Percentiles rank a stretch among this genome's conserved stretches.
These are phyloP conservation scores for Oryza rufipogon DNA, from an alignment of 176 grass and related monocot species.

Conservation along the genomic window DNA sequence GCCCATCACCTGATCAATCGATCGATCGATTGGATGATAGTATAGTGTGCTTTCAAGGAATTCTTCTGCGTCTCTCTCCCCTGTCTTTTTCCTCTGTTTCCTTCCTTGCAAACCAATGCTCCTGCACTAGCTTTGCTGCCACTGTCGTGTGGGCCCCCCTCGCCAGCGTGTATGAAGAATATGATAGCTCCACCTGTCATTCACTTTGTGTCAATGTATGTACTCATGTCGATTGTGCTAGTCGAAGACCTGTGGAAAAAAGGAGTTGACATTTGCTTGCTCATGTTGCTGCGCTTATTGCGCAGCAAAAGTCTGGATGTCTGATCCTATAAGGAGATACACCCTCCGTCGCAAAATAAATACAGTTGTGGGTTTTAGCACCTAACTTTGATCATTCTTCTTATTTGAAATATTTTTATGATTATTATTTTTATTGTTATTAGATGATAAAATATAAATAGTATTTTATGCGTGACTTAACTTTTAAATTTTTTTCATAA, in stretches of 20 bases:
- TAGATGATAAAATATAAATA: too few species aligned
- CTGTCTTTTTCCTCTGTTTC: neutral
- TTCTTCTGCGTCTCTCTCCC: neutral
- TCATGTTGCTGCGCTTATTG: neutral
- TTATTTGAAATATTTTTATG: too few species aligned
- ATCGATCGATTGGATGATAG: neutral
- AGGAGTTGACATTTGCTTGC: neutral
- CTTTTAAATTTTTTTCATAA: too few species aligned
- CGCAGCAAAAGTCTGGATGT: neutral
- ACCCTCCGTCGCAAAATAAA: too few species aligned
- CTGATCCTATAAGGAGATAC: too few species aligned
- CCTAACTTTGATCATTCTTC: too few species aligned
- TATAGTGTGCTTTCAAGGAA: neutral
- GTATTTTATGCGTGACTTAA: too few species aligned
- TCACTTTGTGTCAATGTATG: constrained; percentile 15
- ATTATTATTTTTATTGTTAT: too few species aligned
- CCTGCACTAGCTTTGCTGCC: neutral
- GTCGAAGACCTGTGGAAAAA: neutral
- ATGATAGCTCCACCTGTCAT: constrained; percentile 25
- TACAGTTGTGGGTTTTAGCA: too few species aligned
- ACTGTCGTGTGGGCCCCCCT: neutral
- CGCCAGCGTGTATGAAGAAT: too few species aligned
- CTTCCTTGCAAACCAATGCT: constrained; percentile 38
- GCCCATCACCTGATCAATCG: constrained; percentile 21
- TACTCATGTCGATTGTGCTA: neutral